Percentiles rank a stretch among this genome's conserved stretches.
These are phyloP conservation scores for Mycena floridula DNA, from an alignment of 768 basidiomycete species.

Conservation along the genomic window DNA sequence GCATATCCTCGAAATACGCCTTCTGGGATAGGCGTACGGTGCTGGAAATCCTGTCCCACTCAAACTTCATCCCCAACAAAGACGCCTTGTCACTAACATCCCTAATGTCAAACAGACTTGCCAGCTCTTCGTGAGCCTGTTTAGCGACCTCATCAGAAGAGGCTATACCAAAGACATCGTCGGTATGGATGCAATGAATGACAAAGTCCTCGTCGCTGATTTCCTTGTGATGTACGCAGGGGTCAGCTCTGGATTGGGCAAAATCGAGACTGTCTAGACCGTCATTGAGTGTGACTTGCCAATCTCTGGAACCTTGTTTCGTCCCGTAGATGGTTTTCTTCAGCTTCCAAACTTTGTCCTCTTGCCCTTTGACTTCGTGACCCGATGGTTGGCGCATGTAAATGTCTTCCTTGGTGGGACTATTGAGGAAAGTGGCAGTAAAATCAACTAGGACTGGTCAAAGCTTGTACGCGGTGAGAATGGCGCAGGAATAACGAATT, in stretches of 20 bases:
- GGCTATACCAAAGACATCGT: slow-evolving; percentile 11
- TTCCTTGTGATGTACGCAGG: slow-evolving; percentile 7
- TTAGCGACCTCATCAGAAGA: slow-evolving; percentile 3
- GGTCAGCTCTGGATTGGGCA: slow-evolving; percentile 13
- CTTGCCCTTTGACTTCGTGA: background rate
- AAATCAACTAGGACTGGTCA: slow-evolving; percentile 12
- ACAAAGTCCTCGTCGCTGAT: slow-evolving; percentile 6
- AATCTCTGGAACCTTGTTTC: background rate
- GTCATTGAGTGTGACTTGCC: slow-evolving; percentile 1
- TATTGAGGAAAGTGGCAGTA: slow-evolving; percentile 16
- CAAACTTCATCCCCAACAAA: slow-evolving; percentile 1
- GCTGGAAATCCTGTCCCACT: background rate
- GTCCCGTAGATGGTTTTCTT: background rate
- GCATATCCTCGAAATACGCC: background rate
- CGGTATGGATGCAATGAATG: slow-evolving; percentile 11
- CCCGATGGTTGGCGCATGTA: slow-evolving; percentile 19
- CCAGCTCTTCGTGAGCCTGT: slow-evolving; percentile 11
- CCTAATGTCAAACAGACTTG: background rate
- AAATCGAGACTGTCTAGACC: slow-evolving; percentile 3
- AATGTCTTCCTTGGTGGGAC: slow-evolving; percentile 14
- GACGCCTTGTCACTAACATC: background rate
- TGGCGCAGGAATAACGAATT: slow-evolving; percentile 17
- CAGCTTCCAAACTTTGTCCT: background rate
- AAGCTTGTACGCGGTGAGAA: slow-evolving; percentile 5
- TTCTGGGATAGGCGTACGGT: background rate